Evolutionary conservation across 2,329 filamentous ascomycete species (phyloP), one percentile per base, ranked within the genome.

Genomic region (Ilyonectria sp.): DNA sequence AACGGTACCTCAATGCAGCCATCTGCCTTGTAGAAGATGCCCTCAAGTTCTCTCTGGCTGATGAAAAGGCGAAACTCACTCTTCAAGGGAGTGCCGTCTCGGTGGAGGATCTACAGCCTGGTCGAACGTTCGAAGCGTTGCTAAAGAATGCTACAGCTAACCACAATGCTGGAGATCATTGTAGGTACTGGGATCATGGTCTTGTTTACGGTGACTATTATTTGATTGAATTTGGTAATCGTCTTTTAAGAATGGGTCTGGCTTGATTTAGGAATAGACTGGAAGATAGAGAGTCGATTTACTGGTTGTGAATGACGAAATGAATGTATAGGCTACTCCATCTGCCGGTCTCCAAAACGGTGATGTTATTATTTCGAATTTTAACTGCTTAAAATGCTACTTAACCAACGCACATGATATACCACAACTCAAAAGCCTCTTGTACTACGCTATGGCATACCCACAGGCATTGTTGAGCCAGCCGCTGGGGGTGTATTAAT

Each of bases 151-250:
- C 60, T 6, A 82, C 80, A 1, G 80, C 79, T 2, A 81, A 81
- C 37, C 74, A 78, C 58, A 81, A 82, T 47, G 73, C 67, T 2
- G 70, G 74, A 7, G 76, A 68, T n/a, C 63, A 63, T 19, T 68
- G 74, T n/a, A 60, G 74, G 44, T 79, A 80, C 47, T 70, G 65
- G 5, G 73, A 82, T 35, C 80, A 82, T 68, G 84, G 83, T 0
- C 69, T 86, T 8, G 84, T 86, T 2, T 86, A 86, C 73, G 85
- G 82, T 3, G 84, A 86, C 69, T 86, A 86, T 65, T 86, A 82
- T 67, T 70, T 86, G 52, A 68, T 86, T 6, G 82, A 67, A 33
- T 69, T 69, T 64, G 67, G 67, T 0, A 69, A 59, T 26, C 60
- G 67, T 10, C 56, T 69, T 23, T 37, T 69, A 11, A 44, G 64